Percentiles rank a stretch among this genome's conserved stretches.
phyloP scores from a whole-genome alignment of 805 yeast genomes.

The Candida hungchunana region DNA sequence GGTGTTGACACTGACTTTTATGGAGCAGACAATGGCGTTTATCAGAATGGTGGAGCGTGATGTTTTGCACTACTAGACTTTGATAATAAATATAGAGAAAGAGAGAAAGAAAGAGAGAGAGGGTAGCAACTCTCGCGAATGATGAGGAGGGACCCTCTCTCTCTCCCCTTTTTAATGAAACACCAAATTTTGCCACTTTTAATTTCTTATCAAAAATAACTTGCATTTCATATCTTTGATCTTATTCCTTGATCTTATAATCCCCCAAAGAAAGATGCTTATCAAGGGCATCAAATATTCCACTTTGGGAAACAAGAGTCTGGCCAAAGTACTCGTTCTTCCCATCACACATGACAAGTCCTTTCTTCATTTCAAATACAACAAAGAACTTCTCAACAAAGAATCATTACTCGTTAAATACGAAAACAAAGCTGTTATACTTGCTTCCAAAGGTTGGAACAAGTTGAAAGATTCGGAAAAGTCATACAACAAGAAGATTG shows the following conservation, averaged over 20 bases:
- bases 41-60: slow-evolving; percentile 33
- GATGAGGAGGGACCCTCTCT: too few species aligned
- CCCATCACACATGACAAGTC: slow-evolving; percentile 65
- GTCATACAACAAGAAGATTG: slow-evolving; percentile 55
- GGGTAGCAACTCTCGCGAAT: too few species aligned
- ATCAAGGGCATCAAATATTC: too few species aligned
- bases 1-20: slow-evolving; percentile 79
- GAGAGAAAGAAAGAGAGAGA: too few species aligned
- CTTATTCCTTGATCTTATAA: too few species aligned
- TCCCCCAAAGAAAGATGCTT: too few species aligned
- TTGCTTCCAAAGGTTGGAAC: slow-evolving; percentile 60
- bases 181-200: too few species aligned
- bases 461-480: slow-evolving; percentile 52
- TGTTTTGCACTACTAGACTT: slow-evolving; percentile 1
- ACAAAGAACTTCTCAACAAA: slow-evolving; percentile 29
- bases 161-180: too few species aligned
- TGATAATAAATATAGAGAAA: too few species aligned
- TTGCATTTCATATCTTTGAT: too few species aligned
- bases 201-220: too few species aligned
- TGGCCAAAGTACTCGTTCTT: slow-evolving; percentile 61
- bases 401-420: slow-evolving; percentile 33
- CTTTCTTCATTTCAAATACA: slow-evolving; percentile 66
- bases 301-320: too few species aligned
- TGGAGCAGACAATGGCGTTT: slow-evolving; percentile 89
- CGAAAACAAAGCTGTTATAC: slow-evolving; percentile 42